A percentile compares a stretch with the other conserved stretches of the same genome.
These are phyloP conservation scores for Petunia secreta DNA, from an alignment of 257 asterid species.

Conservation along the genomic window DNA sequence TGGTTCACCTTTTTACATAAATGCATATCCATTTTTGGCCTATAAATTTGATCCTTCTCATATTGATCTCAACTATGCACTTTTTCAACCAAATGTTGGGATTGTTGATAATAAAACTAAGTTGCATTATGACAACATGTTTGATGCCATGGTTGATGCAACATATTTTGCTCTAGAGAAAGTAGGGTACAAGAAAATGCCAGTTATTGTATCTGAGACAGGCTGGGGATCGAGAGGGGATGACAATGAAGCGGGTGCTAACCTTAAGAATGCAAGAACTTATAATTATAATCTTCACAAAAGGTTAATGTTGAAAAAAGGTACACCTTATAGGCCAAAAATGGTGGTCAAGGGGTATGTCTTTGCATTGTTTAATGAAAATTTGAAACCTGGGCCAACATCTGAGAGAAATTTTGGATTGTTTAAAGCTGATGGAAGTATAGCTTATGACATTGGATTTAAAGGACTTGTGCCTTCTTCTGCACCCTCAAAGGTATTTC, in stretches of 20 bases:
- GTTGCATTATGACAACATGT: conserved; percentile 81
- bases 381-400: conserved; percentile 77
- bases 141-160: conserved; percentile 78
- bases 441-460: conserved; percentile 66
- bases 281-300: conserved; percentile 58
- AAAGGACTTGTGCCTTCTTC: conserved; percentile 68
- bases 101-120: conserved; percentile 56
- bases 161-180: conserved; percentile 75
- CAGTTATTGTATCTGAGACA: conserved; percentile 76
- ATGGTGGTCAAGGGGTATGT: conserved; percentile 59
- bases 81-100: conserved; percentile 48
- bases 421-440: conserved; percentile 77
- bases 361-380: conserved; percentile 76
- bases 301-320: conserved; percentile 57
- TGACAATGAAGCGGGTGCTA: conserved; percentile 62
- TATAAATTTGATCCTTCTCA: conserved; percentile 61
- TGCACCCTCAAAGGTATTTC: conserved; percentile 32
- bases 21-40: conserved; percentile 81
- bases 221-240: conserved; percentile 89
- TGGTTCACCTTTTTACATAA: conserved; percentile 78
- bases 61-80: conserved; percentile 66
- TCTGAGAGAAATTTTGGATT: conserved; percentile 85
- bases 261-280: conserved; percentile 52
- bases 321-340: conserved; percentile 78
- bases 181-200: conserved; percentile 56